These are phyloP conservation scores for Dysphania ambrosioides DNA, from an alignment of 148 eudicot species.

Conservation along the genomic window DNA sequence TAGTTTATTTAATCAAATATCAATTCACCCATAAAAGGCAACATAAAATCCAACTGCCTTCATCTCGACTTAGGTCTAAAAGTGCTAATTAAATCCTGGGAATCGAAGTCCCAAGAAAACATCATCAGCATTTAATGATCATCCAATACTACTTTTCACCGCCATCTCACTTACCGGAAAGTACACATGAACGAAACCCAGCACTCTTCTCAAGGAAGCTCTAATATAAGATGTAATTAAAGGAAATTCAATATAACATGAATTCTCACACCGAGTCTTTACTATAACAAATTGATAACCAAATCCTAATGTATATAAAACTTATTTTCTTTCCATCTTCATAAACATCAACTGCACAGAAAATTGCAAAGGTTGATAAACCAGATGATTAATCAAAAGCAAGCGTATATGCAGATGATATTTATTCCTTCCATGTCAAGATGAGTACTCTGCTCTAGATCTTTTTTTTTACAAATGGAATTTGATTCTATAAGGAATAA, in stretches of 20 bases:
- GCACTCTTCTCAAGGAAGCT: background rate
- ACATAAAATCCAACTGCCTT: background rate
- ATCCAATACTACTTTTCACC: background rate
- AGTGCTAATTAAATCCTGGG: background rate
- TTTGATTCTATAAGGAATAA: background rate
- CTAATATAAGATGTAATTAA: background rate
- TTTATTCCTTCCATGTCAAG: background rate
- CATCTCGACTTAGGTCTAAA: background rate
- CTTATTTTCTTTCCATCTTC: too few species aligned
- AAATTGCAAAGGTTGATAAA: too few species aligned
- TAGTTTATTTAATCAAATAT: background rate
- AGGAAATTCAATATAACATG: background rate
- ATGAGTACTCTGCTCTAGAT: background rate
- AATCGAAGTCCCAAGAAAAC: background rate
- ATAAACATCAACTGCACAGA: too few species aligned
- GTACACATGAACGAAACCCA: background rate
- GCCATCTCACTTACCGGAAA: background rate
- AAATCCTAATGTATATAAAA: too few species aligned
- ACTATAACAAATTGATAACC: background rate
- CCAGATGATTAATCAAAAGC: too few species aligned
- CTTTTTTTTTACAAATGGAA: too few species aligned
- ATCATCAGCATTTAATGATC: background rate
- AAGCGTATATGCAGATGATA: background rate
- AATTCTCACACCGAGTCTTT: background rate
- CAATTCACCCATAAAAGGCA: background rate